Conservation (phyloP, 495 filamentous ascomycete genomes). For the Evansstolkia leycettana region DNA sequence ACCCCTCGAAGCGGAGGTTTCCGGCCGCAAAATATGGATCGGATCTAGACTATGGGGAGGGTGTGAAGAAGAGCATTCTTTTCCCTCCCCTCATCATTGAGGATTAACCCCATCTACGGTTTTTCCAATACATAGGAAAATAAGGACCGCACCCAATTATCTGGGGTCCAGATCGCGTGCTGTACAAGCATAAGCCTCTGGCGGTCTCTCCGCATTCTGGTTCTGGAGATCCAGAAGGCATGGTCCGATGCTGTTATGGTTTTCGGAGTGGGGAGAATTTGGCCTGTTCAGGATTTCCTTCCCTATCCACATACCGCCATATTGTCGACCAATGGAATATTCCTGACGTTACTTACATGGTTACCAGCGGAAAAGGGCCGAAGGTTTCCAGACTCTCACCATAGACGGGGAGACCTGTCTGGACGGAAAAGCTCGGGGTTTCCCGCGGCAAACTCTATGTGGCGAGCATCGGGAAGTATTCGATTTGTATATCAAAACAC, state of each 20-base stretch:
- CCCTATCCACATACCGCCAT: background rate
- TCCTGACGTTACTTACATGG: slow-evolving; percentile 15
- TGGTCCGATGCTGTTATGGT: too few species aligned
- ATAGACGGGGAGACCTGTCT: slow-evolving; percentile 8
- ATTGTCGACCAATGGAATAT: slow-evolving; percentile 6
- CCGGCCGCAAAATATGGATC: slow-evolving; percentile 41
- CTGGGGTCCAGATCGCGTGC: background rate
- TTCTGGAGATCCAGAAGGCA: too few species aligned
- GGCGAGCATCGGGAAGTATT: slow-evolving; percentile 9
- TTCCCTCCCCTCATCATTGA: slow-evolving; percentile 46
- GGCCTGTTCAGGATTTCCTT: background rate
- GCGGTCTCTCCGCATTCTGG: too few species aligned
- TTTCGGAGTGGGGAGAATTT: too few species aligned
- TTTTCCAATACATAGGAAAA: background rate
- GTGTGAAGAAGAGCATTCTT: slow-evolving; percentile 31
- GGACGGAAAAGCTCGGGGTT: slow-evolving; percentile 23
- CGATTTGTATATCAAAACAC: slow-evolving; percentile 24
- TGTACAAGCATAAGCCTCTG: background rate
- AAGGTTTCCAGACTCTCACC: background rate
- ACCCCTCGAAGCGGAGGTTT: slow-evolving; percentile 36
- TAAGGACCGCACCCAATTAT: too few species aligned
- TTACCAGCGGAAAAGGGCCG: slow-evolving; percentile 25
- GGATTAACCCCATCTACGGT: slow-evolving; percentile 11
- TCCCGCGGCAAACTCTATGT: slow-evolving; percentile 25
- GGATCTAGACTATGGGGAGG: slow-evolving; percentile 60